A percentile compares a stretch with the other conserved stretches of the same genome.
Conservation (phyloP, 2,329 filamentous ascomycete genomes). For the Dothiorella sarmentorum region DNA sequence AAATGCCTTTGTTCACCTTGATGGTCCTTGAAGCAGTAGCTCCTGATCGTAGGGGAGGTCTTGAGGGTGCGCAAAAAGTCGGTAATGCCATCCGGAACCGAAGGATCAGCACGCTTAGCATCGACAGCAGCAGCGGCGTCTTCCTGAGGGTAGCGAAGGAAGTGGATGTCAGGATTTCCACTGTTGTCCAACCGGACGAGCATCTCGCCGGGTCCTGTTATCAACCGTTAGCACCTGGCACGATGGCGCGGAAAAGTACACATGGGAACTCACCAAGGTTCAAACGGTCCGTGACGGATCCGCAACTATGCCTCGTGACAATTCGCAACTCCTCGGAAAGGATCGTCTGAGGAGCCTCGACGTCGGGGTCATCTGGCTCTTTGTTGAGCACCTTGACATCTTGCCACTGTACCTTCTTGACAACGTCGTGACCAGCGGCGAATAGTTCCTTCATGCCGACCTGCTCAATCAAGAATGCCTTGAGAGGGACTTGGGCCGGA, state of each 20-base stretch:
- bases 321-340: conserved; percentile 74
- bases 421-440: conserved; percentile 37
- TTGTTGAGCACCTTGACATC: conserved; percentile 69
- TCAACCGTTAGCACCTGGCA: conserved; percentile 23
- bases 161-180: conserved; percentile 34
- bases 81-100: conserved; percentile 58
- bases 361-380: conserved; percentile 53
- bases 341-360: conserved; percentile 63
- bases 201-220: conserved; percentile 42
- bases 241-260: not conserved
- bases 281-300: conserved; percentile 77
- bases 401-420: conserved; percentile 58
- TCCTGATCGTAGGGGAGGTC: conserved; percentile 64
- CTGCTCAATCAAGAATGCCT: conserved; percentile 62
- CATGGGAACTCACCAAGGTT: conserved; percentile 57
- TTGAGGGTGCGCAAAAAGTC: conserved; percentile 59
- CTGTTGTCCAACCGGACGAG: conserved; percentile 44
- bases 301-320: conserved; percentile 70
- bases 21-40: conserved; percentile 50
- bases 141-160: conserved; percentile 64
- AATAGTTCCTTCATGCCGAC: conserved; percentile 49
- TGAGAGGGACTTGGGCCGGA: conserved; percentile 65
- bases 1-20: conserved; percentile 17
- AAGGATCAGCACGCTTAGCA: conserved; percentile 31
- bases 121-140: conserved; percentile 74